Conservation (phyloP, 2,329 filamentous ascomycete species). For the Chaetothyriales sp. region DNA sequence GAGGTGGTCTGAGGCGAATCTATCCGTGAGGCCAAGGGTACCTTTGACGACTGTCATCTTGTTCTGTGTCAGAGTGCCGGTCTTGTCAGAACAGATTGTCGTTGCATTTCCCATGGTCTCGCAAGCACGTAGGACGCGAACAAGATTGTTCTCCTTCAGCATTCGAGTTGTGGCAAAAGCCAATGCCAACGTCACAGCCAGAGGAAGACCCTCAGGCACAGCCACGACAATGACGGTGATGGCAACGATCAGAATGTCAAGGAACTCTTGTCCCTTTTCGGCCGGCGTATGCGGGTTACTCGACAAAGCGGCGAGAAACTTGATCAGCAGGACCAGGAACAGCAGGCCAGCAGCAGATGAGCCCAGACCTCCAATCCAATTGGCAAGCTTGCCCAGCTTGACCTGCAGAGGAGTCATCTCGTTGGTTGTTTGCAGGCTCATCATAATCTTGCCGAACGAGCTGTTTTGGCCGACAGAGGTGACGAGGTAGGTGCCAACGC, state of each 20-base stretch:
- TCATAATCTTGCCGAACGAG: conserved; percentile 59
- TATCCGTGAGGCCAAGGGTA: not conserved
- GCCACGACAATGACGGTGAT: conserved; percentile 69
- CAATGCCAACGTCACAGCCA: conserved; percentile 62
- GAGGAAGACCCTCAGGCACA: conserved; percentile 60
- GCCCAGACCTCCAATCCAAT: conserved; percentile 63
- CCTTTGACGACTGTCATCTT: conserved; percentile 54
- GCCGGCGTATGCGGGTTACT: conserved; percentile 42
- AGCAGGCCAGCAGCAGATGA: conserved; percentile 61
- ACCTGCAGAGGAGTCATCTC: conserved; percentile 63
- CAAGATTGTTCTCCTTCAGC: conserved; percentile 63
- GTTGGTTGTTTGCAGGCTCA: conserved; percentile 57
- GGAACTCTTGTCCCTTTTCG: conserved; percentile 61
- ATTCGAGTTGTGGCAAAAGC: conserved; percentile 65
- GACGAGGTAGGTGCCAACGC: conserved; percentile 58
- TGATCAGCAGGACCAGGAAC: conserved; percentile 73
- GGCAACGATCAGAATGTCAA: conserved; percentile 62
- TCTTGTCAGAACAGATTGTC: conserved; percentile 69
- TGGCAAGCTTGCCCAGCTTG: conserved; percentile 59
- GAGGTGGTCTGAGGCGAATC: conserved; percentile 1
- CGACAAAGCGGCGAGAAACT: conserved; percentile 58
- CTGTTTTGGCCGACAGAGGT: conserved; percentile 61
- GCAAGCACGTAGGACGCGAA: conserved; percentile 60
- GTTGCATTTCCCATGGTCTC: conserved; percentile 72
- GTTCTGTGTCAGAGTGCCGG: conserved; percentile 59